Conservation (phyloP, 2,329 filamentous ascomycete species). For the Decorospora gaudefroyi region DNA sequence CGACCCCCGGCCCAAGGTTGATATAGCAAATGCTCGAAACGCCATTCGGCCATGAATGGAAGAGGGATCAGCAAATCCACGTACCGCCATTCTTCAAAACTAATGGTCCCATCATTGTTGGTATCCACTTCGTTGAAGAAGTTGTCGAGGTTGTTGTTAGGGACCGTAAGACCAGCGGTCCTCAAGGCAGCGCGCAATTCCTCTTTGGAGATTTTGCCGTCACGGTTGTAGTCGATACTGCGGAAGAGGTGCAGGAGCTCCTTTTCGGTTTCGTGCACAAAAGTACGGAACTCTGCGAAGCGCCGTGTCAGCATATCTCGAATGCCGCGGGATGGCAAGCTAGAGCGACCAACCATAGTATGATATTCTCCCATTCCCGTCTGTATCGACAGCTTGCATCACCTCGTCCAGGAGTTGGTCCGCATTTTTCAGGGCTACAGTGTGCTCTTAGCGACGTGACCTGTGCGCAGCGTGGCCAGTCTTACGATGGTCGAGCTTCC, state of each 20-base stretch:
- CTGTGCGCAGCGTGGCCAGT: slow-evolving; percentile 14
- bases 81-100: slow-evolving; percentile 96
- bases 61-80: slow-evolving; percentile 46
- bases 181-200: slow-evolving; percentile 81
- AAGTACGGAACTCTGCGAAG: slow-evolving; percentile 77
- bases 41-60: too few species aligned
- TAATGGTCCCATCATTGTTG: slow-evolving; percentile 85
- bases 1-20: too few species aligned
- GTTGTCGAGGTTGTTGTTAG: slow-evolving; percentile 73
- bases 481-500: slow-evolving; percentile 89
- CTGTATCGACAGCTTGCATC: slow-evolving; percentile 79
- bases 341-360: slow-evolving; percentile 68
- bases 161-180: slow-evolving; percentile 76
- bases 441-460: slow-evolving; percentile 28
- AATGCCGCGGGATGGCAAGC: neutral
- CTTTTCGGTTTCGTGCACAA: slow-evolving; percentile 84
- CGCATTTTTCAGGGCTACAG: slow-evolving; percentile 81
- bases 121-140: slow-evolving; percentile 91
- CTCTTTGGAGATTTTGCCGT: slow-evolving; percentile 83
- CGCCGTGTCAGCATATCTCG: slow-evolving; percentile 21
- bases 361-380: slow-evolving; percentile 86
- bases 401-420: slow-evolving; percentile 81
- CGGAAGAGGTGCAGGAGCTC: slow-evolving; percentile 82
- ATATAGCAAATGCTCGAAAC: too few species aligned
- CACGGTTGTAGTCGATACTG: slow-evolving; percentile 81